A percentile compares a stretch with the other conserved stretches of the same genome.
These are phyloP conservation scores for Emericellopsis cladophorae DNA, from an alignment of 2,329 filamentous ascomycete species.

Conservation along the genomic window DNA sequence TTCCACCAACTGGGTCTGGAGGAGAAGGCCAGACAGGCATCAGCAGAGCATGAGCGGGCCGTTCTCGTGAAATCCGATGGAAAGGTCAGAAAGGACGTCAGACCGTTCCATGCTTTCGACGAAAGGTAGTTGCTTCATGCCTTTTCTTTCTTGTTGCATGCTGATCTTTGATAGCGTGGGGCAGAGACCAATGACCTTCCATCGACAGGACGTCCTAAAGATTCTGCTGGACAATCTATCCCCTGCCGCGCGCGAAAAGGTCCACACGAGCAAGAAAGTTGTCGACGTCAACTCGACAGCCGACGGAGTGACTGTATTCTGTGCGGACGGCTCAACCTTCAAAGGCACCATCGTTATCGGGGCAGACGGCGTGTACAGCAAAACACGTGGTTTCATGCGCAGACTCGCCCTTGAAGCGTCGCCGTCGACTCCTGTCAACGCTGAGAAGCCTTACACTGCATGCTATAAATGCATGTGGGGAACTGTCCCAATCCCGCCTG, in stretches of 20 bases:
- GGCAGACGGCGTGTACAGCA: conserved; percentile 4
- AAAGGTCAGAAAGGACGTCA: conserved; percentile 1
- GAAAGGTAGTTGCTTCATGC: neutral
- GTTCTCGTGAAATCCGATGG: neutral
- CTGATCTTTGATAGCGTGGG: neutral
- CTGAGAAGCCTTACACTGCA: conserved; percentile 2
- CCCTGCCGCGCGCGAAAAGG: neutral
- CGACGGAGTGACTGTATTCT: conserved; percentile 1
- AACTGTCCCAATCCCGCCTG: neutral
- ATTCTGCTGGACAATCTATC: conserved; percentile 1
- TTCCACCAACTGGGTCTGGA: conserved; percentile 3
- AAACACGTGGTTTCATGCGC: conserved; percentile 2
- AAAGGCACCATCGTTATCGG: conserved; percentile 2
- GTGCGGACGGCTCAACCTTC: conserved; percentile 2
- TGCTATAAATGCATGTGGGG: conserved; percentile 2
- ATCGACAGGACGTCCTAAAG: conserved; percentile 1
- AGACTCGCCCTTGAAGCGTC: conserved; percentile 1
- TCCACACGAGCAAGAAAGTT: conserved; percentile 1
- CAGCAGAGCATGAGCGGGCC: conserved; percentile 1
- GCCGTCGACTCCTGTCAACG: neutral
- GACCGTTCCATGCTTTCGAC: conserved; percentile 1
- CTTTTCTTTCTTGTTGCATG: neutral
- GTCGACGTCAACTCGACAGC: neutral
- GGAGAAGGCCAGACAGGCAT: neutral
- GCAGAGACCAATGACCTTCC: conserved; percentile 1